Evolutionary conservation across 2,329 filamentous ascomycete species (phyloP), one percentile per base, ranked within the genome.

Genomic region (Calonectria pseudoturangicola): DNA sequence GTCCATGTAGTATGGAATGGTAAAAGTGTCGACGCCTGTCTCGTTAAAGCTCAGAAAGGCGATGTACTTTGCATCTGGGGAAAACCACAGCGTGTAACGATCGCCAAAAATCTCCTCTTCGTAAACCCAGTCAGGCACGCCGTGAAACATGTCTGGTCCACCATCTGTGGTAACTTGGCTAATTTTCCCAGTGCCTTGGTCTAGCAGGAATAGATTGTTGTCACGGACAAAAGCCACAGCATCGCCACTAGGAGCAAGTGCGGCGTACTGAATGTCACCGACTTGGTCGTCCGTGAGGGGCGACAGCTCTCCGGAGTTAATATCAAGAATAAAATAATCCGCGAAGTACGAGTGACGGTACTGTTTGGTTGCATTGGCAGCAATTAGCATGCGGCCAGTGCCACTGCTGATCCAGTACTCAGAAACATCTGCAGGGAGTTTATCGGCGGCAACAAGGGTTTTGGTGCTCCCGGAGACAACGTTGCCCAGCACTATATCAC

Each of bases 61-160:
- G 70, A 98, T 84, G 81, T 93, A 98, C 79, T 95, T 92, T 47
- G 95, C 95, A 82, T 97, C 95, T 28, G 93, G 90, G 18, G 95
- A 96, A 94, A 95, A 98, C 96, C 96, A 98, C 0, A 96, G 95
- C 2, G 94, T 95, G 72, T 90, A 95, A 76, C 94, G 93, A 2
- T 89, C 91, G 5, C 87, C 84, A 74, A 98, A 94, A 4, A 86
- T 82, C 70, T 86, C 84, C 72, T 88, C 87, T 81, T 97, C 94
- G 78, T 97, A 98, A 0, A 98, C 96, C 96, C 96, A 93, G 77
- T 93, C 92, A 0, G 91, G 91, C 1, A 93, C 87, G 5, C 86
- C 91, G 72, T 93, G 89, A 83, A 93, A 94, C 76, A 88, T 83
- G 79, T 93, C 90, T 0, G 90, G 88, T 0, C 90, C 87, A 13